Evolutionary conservation across 148 eudicot genomes (phyloP).

Genomic region (Chenopodium suecicum): DNA sequence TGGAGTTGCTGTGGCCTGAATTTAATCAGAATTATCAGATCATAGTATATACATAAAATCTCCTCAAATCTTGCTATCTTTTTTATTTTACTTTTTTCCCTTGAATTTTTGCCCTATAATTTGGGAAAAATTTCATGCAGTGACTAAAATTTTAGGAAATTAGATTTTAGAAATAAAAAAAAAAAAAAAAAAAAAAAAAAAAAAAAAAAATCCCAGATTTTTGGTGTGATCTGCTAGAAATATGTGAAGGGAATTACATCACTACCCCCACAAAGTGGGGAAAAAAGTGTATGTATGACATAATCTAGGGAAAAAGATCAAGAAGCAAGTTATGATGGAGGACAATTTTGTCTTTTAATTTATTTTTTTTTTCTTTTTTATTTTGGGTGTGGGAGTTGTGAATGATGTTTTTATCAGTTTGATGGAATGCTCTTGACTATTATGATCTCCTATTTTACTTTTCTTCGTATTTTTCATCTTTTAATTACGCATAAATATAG

Average conservation of each 20-base stretch:
- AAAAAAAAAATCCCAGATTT: neutral
- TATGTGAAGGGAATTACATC: neutral
- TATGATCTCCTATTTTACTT: neutral
- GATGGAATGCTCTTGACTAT: neutral
- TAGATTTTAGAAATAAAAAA: no score
- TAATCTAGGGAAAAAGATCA: neutral
- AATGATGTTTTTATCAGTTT: slow-evolving; percentile 8
- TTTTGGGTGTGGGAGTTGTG: slow-evolving; percentile 14
- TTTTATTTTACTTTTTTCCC: neutral
- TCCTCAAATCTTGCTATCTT: neutral
- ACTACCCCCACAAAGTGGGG: neutral
- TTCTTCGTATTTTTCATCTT: neutral
- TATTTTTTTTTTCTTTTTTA: no score
- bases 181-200: no score
- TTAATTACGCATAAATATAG: no score
- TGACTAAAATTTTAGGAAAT: slow-evolving; percentile 12
- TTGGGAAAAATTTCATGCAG: slow-evolving; percentile 13
- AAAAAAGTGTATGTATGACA: neutral
- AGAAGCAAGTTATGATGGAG: slow-evolving; percentile 8
- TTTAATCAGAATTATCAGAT: neutral
- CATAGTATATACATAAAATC: neutral
- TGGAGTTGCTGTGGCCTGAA: slow-evolving; percentile 30
- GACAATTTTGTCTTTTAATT: neutral
- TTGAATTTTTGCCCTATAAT: neutral
- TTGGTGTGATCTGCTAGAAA: slow-evolving; percentile 37